These are phyloP conservation scores for Aureobasidium vineae DNA, from an alignment of 2,329 filamentous ascomycete species.

Conservation along the genomic window DNA sequence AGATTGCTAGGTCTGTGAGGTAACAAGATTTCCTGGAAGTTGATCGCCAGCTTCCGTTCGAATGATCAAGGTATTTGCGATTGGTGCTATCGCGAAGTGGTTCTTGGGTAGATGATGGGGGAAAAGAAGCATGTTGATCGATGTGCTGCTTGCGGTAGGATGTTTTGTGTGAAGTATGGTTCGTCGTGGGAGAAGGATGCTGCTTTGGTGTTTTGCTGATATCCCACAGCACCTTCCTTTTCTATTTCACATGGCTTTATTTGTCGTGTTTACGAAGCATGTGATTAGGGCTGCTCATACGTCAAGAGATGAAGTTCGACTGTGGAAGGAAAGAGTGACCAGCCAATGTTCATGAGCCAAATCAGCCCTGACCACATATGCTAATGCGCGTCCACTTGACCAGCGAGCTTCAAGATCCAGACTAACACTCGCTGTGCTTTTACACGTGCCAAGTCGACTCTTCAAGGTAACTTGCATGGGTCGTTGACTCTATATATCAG, in stretches of 20 bases:
- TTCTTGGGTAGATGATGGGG: conserved; percentile 26
- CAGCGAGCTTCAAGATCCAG: neutral
- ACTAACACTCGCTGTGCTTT: neutral
- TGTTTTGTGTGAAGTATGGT: conserved; percentile 2
- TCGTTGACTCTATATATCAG: neutral
- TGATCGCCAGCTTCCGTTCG: neutral
- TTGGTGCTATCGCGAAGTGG: conserved; percentile 21
- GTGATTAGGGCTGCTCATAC: neutral
- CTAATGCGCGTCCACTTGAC: neutral
- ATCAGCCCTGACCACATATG: neutral
- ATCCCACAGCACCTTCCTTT: neutral
- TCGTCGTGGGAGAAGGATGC: neutral
- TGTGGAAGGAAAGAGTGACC: neutral
- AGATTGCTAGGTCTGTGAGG: conserved; percentile 10
- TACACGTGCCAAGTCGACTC: neutral
- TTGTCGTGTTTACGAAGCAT: neutral
- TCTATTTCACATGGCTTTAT: neutral
- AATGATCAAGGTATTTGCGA: neutral
- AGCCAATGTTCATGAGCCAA: neutral
- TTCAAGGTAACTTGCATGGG: neutral
- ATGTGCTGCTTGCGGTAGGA: conserved; percentile 22
- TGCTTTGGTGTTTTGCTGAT: neutral
- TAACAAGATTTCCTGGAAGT: neutral
- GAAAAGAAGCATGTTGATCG: conserved; percentile 22
- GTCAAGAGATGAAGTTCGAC: neutral